These are phyloP conservation scores for Penicillium maclennaniae DNA, from an alignment of 495 filamentous ascomycete genomes.

Conservation along the genomic window DNA sequence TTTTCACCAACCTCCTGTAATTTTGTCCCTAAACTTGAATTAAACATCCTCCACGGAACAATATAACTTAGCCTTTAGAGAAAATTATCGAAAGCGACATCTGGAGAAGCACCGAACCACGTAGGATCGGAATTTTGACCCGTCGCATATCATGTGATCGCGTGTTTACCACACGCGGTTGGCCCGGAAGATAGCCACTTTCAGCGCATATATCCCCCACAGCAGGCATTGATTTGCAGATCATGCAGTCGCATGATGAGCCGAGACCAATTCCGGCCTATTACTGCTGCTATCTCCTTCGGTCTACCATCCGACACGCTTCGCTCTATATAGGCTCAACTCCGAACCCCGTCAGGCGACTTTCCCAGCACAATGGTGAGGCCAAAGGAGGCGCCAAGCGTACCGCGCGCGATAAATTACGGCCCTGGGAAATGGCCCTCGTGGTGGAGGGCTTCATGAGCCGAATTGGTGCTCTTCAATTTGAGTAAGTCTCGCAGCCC, in stretches of 20 bases:
- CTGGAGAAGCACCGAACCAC: not conserved
- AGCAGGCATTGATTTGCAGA: not conserved
- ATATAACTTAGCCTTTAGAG: not conserved
- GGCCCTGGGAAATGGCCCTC: constrained; percentile 92
- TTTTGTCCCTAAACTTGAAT: not conserved
- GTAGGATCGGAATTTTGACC: not conserved
- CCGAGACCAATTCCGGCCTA: constrained; percentile 60
- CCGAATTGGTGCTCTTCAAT: constrained; percentile 82
- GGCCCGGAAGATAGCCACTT: not conserved
- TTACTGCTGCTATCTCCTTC: constrained; percentile 83
- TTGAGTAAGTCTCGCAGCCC: constrained; percentile 65
- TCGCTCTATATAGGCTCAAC: constrained; percentile 88
- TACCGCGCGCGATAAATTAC: constrained; percentile 60
- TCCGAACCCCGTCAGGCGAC: constrained; percentile 74
- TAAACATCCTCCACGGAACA: not conserved
- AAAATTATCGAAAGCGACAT: not conserved
- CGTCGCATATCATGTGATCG: constrained; percentile 7
- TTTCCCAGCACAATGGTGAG: constrained; percentile 85
- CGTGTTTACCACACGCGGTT: constrained; percentile 10
- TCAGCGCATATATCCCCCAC: not conserved
- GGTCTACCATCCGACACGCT: constrained; percentile 63
- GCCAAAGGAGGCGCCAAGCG: constrained; percentile 72
- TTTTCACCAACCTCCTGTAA: not conserved
- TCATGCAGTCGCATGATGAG: constrained; percentile 22
- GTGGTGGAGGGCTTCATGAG: constrained; percentile 88